Evolutionary conservation across 495 filamentous ascomycete genomes (phyloP).

Genomic region (Terfezia claveryi): DNA sequence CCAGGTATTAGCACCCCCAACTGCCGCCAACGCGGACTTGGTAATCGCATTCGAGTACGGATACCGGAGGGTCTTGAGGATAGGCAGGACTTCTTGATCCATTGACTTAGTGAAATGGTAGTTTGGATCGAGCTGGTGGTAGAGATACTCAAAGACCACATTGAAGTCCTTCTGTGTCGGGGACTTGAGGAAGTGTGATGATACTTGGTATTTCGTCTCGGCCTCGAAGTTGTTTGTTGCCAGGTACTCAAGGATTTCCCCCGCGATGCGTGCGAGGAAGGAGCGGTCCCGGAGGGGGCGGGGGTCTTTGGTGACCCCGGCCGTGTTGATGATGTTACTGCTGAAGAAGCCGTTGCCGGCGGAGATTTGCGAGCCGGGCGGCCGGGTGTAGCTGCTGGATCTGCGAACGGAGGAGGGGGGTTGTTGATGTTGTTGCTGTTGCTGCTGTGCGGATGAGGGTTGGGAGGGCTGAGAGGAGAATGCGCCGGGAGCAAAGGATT

Average conservation of each 20-base stretch:
- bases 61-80: constrained; percentile 82
- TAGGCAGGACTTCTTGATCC: constrained; percentile 75
- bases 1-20: constrained; percentile 81
- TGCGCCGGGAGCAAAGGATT: constrained; percentile 47
- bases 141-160: constrained; percentile 91
- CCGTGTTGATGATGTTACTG: constrained; percentile 37
- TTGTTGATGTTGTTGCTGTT: constrained; percentile 17
- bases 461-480: constrained; percentile 14
- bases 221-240: constrained; percentile 84
- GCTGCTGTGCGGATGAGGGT: background rate
- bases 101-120: constrained; percentile 82
- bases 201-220: constrained; percentile 81
- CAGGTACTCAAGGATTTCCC: constrained; percentile 80
- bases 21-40: constrained; percentile 80
- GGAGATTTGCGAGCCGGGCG: constrained; percentile 36
- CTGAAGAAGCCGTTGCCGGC: constrained; percentile 56
- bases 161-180: constrained; percentile 99
- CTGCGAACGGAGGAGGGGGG: constrained; percentile 38
- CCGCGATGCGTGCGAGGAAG: constrained; percentile 61
- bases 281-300: constrained; percentile 59
- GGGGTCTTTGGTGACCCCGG: constrained; percentile 69
- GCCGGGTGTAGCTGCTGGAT: constrained; percentile 64
- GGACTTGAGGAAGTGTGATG: constrained; percentile 65
- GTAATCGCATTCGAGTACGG: constrained; percentile 85
- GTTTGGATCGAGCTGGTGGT: constrained; percentile 77